Conservation (phyloP, 768 basidiomycete genomes). For the Pleurotus eryngii region DNA sequence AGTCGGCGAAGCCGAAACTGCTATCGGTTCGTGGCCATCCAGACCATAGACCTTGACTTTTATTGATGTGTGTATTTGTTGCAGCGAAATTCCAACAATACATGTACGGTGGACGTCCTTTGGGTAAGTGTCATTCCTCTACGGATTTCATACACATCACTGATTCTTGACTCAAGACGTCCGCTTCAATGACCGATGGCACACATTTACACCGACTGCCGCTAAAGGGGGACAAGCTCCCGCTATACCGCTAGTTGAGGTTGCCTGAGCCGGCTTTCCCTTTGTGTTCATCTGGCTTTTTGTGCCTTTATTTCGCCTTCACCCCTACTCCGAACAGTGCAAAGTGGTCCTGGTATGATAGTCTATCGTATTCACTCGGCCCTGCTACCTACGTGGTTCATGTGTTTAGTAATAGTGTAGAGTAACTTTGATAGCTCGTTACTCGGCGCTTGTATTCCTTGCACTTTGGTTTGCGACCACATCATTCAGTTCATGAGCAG, state of each 20-base stretch:
- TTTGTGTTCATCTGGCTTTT: too few species aligned
- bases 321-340: too few species aligned
- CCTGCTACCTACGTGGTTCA: too few species aligned
- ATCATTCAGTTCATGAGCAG: too few species aligned
- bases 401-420: too few species aligned
- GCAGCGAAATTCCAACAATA: constrained; percentile 92
- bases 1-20: constrained; percentile 87
- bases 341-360: too few species aligned
- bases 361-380: too few species aligned
- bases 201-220: constrained; percentile 85
- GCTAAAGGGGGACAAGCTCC: constrained; percentile 82
- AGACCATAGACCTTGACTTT: not conserved
- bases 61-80: not conserved
- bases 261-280: constrained; percentile 12
- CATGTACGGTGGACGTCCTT: constrained; percentile 88
- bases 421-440: too few species aligned
- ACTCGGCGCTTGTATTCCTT: too few species aligned
- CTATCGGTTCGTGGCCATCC: constrained; percentile 58
- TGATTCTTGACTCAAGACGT: constrained; percentile 54
- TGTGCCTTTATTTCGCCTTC: not conserved
- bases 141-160: not conserved
- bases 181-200: constrained; percentile 94
- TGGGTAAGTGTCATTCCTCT: constrained; percentile 47
- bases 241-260: constrained; percentile 64
- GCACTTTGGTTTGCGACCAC: too few species aligned